A percentile compares a stretch with the other conserved stretches of the same genome.
These are phyloP conservation scores for Raddia distichophylla DNA, from an alignment of 176 grass and related monocot species.

Conservation along the genomic window DNA sequence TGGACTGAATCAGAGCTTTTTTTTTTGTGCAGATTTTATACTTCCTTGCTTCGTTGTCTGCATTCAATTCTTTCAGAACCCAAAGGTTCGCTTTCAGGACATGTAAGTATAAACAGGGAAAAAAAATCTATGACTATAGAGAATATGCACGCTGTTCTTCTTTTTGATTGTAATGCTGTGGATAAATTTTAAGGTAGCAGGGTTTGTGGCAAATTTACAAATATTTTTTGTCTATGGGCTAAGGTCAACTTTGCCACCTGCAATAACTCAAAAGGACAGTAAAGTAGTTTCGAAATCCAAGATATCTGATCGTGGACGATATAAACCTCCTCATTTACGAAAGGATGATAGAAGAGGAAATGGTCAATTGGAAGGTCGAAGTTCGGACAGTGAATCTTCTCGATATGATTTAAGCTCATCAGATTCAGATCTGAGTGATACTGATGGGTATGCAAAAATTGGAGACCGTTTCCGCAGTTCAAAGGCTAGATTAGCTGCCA, in stretches of 20 bases:
- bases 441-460: conserved; percentile 65
- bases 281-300: conserved; percentile 39
- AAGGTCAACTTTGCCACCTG: conserved; percentile 50
- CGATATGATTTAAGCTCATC: conserved; percentile 83
- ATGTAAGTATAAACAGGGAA: conserved; percentile 67
- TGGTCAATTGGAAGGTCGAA: conserved; percentile 45
- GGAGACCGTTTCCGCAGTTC: conserved; percentile 79
- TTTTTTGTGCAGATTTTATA: conserved; percentile 67
- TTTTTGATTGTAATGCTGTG: conserved; percentile 43
- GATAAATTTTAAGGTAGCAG: conserved; percentile 78
- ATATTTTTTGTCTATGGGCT: conserved; percentile 85
- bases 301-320: conserved; percentile 40
- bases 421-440: conserved; percentile 96
- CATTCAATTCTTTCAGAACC: conserved; percentile 83
- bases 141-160: conserved; percentile 16
- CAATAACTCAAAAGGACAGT: conserved; percentile 50
- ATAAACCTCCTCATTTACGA: conserved; percentile 91
- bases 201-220: conserved; percentile 83
- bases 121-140: conserved; percentile 5
- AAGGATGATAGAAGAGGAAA: conserved; percentile 51
- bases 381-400: conserved; percentile 72
- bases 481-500: conserved; percentile 82
- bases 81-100: conserved; percentile 76
- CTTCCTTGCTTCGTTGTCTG: conserved; percentile 75
- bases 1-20: conserved; percentile 32